Percentiles rank a stretch among this genome's conserved stretches.
These are phyloP conservation scores for Rubus parviflorus DNA, from an alignment of 306 rosid genomes.

Conservation along the genomic window DNA sequence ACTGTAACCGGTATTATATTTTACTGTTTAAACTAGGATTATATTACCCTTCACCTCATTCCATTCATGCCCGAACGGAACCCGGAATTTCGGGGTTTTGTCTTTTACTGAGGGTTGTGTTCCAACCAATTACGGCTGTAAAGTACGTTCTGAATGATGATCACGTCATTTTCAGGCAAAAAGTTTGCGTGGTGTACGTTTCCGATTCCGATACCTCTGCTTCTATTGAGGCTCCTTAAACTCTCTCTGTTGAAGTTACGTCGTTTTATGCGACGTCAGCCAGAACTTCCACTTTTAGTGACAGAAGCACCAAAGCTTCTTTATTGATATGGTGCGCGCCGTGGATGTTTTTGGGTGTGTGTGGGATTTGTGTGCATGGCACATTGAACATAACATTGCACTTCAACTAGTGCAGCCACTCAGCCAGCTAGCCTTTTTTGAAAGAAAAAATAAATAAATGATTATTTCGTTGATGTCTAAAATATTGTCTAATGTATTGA, in stretches of 20 bases:
- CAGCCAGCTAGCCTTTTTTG: not conserved
- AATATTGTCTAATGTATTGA: not conserved
- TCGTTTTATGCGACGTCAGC: not conserved
- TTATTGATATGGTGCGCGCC: not conserved
- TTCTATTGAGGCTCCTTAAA: not conserved
- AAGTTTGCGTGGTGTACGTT: not conserved
- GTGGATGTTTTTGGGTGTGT: not conserved
- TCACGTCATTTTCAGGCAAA: slow-evolving; percentile 12
- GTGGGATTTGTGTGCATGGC: slow-evolving; percentile 2
- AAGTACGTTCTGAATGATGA: slow-evolving; percentile 2
- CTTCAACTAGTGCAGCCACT: not conserved
- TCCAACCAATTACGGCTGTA: not conserved
- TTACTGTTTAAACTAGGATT: not conserved
- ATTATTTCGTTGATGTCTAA: not conserved
- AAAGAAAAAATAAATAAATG: not conserved
- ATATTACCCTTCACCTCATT: slow-evolving; percentile 2
- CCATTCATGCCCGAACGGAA: not conserved
- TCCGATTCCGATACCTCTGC: not conserved
- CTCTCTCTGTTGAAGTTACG: not conserved
- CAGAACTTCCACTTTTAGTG: not conserved
- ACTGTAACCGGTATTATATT: not conserved
- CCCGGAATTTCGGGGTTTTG: not conserved
- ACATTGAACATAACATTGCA: slow-evolving; percentile 4
- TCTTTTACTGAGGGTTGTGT: not conserved
- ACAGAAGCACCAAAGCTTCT: slow-evolving; percentile 14